Conservation (phyloP, 1,139 yeast species). For the Debaryomycetaceae sp. region DNA sequence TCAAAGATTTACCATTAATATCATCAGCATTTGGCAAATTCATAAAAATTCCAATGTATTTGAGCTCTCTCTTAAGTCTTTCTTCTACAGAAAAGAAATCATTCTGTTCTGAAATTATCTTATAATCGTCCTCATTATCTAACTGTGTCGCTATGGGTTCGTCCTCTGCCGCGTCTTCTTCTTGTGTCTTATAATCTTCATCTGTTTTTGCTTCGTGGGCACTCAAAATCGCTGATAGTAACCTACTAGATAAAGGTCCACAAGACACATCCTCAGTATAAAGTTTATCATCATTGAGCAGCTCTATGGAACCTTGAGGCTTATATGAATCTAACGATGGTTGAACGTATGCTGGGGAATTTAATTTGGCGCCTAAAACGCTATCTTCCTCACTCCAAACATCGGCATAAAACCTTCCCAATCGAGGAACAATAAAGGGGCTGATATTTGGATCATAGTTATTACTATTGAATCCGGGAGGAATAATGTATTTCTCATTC, state of each 20-base stretch:
- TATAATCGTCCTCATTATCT: slow-evolving; percentile 35
- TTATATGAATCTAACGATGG: slow-evolving; percentile 44
- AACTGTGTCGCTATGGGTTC: slow-evolving; percentile 43
- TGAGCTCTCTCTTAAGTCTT: slow-evolving; percentile 78
- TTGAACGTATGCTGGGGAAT: slow-evolving; percentile 35
- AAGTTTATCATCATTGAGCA: slow-evolving; percentile 58
- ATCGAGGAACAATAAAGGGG: slow-evolving; percentile 74
- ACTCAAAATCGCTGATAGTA: slow-evolving; percentile 74
- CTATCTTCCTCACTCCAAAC: slow-evolving; percentile 85
- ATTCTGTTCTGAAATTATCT: slow-evolving; percentile 29
- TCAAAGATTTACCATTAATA: slow-evolving; percentile 19
- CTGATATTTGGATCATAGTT: slow-evolving; percentile 64
- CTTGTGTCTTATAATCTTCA: slow-evolving; percentile 21
- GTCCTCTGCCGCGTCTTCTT: slow-evolving; percentile 12
- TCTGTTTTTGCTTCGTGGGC: slow-evolving; percentile 41
- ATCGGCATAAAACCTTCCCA: slow-evolving; percentile 79
- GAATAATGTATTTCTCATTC: slow-evolving; percentile 55
- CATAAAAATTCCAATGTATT: slow-evolving; percentile 88
- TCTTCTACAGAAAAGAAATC: slow-evolving; percentile 87
- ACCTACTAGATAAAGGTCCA: slow-evolving; percentile 88
- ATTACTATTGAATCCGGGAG: slow-evolving; percentile 45
- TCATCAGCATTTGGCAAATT: slow-evolving; percentile 41
- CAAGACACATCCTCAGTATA: slow-evolving; percentile 78
- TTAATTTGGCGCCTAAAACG: slow-evolving; percentile 38
- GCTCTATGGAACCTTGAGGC: slow-evolving; percentile 62